Base-by-base conservation (phyloP, 2,329 filamentous ascomycete species). In the Penicillium sumatraense region DNA sequence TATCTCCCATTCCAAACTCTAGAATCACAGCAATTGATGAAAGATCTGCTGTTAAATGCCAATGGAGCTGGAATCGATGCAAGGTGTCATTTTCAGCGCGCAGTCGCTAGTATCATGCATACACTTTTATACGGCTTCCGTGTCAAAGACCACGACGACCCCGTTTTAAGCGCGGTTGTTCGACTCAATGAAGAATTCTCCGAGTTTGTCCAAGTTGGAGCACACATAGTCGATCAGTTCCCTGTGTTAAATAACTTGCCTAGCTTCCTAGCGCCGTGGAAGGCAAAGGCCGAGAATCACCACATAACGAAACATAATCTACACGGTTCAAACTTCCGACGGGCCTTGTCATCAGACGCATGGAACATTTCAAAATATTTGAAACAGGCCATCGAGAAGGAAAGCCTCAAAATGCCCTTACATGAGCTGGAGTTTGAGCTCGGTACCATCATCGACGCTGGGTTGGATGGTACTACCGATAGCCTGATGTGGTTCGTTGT, bases 51-150 rank as follows among this genome's bases (percentile, higher is more conserved):
- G 3, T 27, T 35, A 2, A 44, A 38, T 38, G 42, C 48, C 6
- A 49, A 48, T 11, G 46, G 29, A 4, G 24, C 35, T 18, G 56
- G 53, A 5, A 16, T 14, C 24, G 21, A 59, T 51, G 31, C 57
- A 14, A 57, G 46, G 46, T 57, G 45, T 6, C n/a, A 48, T 5
- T 57, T 61, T 21, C 51, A 51, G 38, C 57, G 59, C 13, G 8
- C 50, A 36, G 47, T 48, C 3, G 53, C 53, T 16, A 62, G 59
- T 16, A 56, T 58, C 16, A 58, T 62, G 16, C 49, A 56, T 38
- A 53, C 47, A 8, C 29, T 62, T 3, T 33, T 60, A 5, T 62
- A 60, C 35, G 54, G 59, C 33, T 77, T 74, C 54, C 33, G 33
- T 36, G n/a, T 16, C 14, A 36, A 36, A 18, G 33, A 36, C 33